Conservation (phyloP, 495 filamentous ascomycete genomes). For the Ascodesmis nigricans region DNA sequence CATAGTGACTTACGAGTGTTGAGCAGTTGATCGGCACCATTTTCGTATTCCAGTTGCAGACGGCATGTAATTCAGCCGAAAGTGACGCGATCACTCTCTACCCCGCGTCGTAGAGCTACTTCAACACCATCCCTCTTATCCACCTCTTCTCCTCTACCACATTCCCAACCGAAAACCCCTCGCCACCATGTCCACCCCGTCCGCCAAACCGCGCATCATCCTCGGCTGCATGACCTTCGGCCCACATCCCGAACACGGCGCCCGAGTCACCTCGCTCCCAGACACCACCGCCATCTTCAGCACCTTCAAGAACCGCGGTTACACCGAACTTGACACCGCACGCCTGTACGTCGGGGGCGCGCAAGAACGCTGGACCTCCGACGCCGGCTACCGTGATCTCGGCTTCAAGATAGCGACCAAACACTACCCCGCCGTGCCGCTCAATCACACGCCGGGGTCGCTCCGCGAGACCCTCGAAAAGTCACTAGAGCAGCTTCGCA, state of each 20-base stretch:
- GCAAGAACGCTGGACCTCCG: conserved; percentile 63
- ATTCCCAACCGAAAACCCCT: too few relatives aligned
- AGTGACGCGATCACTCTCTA: not conserved
- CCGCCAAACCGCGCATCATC: conserved; percentile 9
- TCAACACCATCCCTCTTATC: not conserved
- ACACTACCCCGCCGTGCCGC: conserved; percentile 35
- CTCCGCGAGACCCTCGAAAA: conserved; percentile 39
- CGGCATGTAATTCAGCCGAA: not conserved
- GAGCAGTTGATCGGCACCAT: not conserved
- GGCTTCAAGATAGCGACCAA: conserved; percentile 77
- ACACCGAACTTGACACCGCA: conserved; percentile 63
- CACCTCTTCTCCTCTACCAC: not conserved
- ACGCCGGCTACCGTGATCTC: conserved; percentile 57
- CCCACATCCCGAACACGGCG: conserved; percentile 28
- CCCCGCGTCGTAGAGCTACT: not conserved
- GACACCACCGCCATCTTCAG: conserved; percentile 36
- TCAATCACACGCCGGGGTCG: conserved; percentile 36
- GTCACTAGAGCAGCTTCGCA: conserved; percentile 48
- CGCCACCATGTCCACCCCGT: not conserved
- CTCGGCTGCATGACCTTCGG: conserved; percentile 14
- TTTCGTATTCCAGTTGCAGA: not conserved
- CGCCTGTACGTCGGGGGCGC: conserved; percentile 47
- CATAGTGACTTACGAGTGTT: too few relatives aligned
- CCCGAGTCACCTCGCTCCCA: conserved; percentile 43
- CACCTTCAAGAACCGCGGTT: conserved; percentile 47